Evolutionary conservation across 768 basidiomycete genomes (phyloP), one percentile per base, ranked within the genome.

Genomic region (Saitozyma sp.): DNA sequence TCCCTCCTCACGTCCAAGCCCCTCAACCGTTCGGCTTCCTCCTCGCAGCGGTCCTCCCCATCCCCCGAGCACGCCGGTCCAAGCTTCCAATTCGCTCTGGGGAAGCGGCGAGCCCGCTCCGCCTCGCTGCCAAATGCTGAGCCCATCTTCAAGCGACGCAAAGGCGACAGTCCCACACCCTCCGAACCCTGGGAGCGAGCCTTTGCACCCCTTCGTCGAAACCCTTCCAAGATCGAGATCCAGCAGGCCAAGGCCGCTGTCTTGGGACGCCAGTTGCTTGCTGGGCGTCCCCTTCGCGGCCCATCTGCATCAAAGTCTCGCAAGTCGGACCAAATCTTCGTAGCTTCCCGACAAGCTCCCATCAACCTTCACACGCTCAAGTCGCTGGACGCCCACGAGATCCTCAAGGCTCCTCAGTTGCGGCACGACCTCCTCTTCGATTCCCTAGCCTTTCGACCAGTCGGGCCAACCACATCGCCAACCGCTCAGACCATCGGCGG

Each of bases 341-440:
- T 69, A 14, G 72, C 72, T 40, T 66, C 64, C 45, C 64, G 63
- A 11, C 82, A 84, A 40, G 91, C 93, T 0, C 84, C 88, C 49
- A 90, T 95, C 76, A 92, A 90, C 72, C 84, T 89, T 45, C 85
- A 87, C 50, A 91, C 91, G 1, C 83, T 96, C 68, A 87, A 86
- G 72, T 90, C 92, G 74, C 83, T 96, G 55, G 92, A 96, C 77
- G 82, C 95, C 17, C 85, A 88, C 61, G 86, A 88, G 57, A 92
- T 95, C 70, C 83, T 95, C 60, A 86, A 89, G 53, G 92, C 92
- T 78, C 90, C 91, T 20, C 91, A 93, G 76, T 87, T 95, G 62
- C 89, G 93, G 20, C 92, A 95, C 70, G 92, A 94, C 80, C 84
- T 94, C 63, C 85, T 94, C 68, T 93, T 94, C 67, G 92, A 95